Percentiles rank a stretch among this genome's conserved stretches.
These are phyloP conservation scores for Penicillium sp. DNA, from an alignment of 2,329 filamentous ascomycete species.

Conservation along the genomic window DNA sequence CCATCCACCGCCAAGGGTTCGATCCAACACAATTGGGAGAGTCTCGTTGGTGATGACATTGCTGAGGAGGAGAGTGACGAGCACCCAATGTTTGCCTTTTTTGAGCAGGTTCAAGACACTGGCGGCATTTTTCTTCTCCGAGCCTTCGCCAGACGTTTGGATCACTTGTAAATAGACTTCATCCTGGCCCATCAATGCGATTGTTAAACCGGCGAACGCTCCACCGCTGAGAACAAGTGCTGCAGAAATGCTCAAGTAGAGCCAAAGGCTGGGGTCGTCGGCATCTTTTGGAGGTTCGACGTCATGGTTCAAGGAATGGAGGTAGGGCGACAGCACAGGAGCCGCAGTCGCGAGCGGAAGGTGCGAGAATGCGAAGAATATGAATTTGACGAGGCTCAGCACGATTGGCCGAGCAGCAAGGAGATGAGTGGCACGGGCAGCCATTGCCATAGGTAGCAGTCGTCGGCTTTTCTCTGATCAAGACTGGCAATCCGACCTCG, in stretches of 20 bases:
- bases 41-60: conserved; percentile 99
- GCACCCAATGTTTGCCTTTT: conserved; percentile 94
- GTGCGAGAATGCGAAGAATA: conserved; percentile 33
- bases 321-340: conserved; percentile 24
- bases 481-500: not conserved
- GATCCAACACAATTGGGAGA: conserved; percentile 86
- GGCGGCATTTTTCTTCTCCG: conserved; percentile 79
- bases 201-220: conserved; percentile 86
- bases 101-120: conserved; percentile 74
- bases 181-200: conserved; percentile 65
- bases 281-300: conserved; percentile 46
- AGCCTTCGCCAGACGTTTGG: conserved; percentile 71
- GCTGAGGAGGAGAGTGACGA: conserved; percentile 86
- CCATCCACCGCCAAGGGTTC: conserved; percentile 88
- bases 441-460: conserved; percentile 15
- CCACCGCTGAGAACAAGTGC: conserved; percentile 80
- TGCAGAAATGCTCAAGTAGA: conserved; percentile 72
- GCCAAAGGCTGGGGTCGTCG: conserved; percentile 64
- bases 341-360: conserved; percentile 36
- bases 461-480: not conserved
- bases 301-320: conserved; percentile 11
- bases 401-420: conserved; percentile 35
- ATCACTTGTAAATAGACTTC: conserved; percentile 97
- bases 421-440: conserved; percentile 25
- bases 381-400: conserved; percentile 38